phyloP scores from a whole-genome alignment of 805 yeast genomes.

The Candida germanica region DNA sequence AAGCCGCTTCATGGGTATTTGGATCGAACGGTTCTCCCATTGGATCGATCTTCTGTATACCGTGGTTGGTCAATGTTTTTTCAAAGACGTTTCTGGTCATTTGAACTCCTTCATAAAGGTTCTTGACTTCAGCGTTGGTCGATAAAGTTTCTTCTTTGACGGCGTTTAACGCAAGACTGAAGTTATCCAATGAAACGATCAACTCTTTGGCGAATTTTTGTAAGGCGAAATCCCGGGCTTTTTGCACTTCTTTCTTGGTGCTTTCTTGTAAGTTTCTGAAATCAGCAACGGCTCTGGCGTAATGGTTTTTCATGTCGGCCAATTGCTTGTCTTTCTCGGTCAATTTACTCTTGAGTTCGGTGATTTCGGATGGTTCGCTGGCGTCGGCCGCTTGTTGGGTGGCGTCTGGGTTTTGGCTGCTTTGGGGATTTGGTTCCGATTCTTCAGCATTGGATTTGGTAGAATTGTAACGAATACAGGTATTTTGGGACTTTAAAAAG shows the following conservation, averaged over 20 bases:
- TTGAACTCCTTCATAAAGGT: conserved; percentile 81
- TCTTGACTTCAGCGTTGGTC: conserved; percentile 61
- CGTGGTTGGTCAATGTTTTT: conserved; percentile 77
- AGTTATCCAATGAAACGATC: conserved; percentile 86
- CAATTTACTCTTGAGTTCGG: conserved; percentile 50
- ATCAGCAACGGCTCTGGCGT: conserved; percentile 83
- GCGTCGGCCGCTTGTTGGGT: conserved; percentile 1
- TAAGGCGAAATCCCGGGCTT: conserved; percentile 85
- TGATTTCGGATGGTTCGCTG: conserved; percentile 19
- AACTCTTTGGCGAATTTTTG: conserved; percentile 90
- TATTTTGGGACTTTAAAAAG: too few species aligned
- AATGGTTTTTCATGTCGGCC: conserved; percentile 79
- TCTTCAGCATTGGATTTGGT: conserved; percentile 16
- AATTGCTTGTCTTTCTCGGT: conserved; percentile 65
- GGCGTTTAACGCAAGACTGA: conserved; percentile 77
- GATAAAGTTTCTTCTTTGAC: conserved; percentile 62
- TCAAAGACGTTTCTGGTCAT: conserved; percentile 88
- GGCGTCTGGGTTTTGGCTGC: conserved; percentile 7
- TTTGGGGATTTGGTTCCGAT: conserved; percentile 11
- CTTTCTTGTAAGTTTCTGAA: conserved; percentile 90
- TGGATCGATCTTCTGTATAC: conserved; percentile 78
- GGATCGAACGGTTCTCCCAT: conserved; percentile 86
- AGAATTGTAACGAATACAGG: conserved; percentile 16
- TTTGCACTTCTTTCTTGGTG: conserved; percentile 80
- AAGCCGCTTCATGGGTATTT: conserved; percentile 88